These are phyloP conservation scores for Luvunga scandens DNA, from an alignment of 345 rosid species.

Conservation along the genomic window DNA sequence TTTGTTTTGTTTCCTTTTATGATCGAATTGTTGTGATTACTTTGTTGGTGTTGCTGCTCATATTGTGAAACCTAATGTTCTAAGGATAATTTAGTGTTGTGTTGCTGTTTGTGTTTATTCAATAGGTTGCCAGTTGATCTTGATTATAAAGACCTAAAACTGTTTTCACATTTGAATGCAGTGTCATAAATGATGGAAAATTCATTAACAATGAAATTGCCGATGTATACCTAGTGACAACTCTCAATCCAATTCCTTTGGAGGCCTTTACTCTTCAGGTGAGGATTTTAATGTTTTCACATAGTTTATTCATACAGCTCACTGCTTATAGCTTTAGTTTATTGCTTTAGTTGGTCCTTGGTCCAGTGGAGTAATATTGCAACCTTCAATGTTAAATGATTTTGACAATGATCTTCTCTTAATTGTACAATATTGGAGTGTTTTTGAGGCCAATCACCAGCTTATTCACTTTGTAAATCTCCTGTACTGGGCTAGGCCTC, in stretches of 20 bases:
- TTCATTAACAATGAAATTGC: conserved; percentile 84
- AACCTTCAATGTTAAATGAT: neutral
- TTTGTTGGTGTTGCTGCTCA: neutral
- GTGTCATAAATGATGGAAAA: conserved; percentile 72
- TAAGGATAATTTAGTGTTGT: neutral
- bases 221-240: conserved; percentile 87
- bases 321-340: neutral
- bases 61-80: neutral
- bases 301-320: neutral
- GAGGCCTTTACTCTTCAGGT: conserved; percentile 96
- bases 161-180: conserved; percentile 30
- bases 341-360: neutral
- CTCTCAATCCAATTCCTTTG: conserved; percentile 76
- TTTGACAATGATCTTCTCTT: neutral
- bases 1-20: neutral
- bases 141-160: neutral
- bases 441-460: neutral
- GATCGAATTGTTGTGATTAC: neutral
- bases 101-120: neutral
- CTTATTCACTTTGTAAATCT: neutral
- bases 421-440: neutral
- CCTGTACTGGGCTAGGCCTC: neutral
- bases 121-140: neutral
- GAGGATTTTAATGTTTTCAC: conserved; percentile 14
- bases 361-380: neutral